Evolutionary conservation across 331 rosid genomes (phyloP), one percentile per base, ranked within the genome.

Genomic region (Malus hybrid): DNA sequence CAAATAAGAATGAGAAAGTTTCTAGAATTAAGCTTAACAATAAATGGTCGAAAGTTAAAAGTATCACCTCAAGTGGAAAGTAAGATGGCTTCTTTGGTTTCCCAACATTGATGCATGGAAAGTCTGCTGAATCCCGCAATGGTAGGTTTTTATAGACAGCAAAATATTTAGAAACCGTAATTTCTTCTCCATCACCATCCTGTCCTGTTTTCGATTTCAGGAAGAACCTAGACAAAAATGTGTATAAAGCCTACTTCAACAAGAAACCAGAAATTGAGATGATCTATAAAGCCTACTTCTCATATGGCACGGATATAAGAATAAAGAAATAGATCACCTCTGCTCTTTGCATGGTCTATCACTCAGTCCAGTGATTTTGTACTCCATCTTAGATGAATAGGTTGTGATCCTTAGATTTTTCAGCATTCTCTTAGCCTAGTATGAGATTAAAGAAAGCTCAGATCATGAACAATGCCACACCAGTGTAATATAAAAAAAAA

Each of bases 101-200:
- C n/a, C 99, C 99, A 7, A 92, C 97, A 85, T 95, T 92, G 8
- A 95, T 80, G 65, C 99, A 95, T 0, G 97, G 97, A 1, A 92
- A 84, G 53, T 86, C 89, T 6, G 65, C 88, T 11, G 97, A 92
- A 67, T 89, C 86, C 0, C 76, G 85, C 19, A 92, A 75, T 1
- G 74, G 78, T 18, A 92, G 86, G 26, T 83, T 78, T 0, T 93
- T 86, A 6, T 75, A 39, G 12, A 84, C 82, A 11, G 87, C 93
- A 78, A 90, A 92, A 71, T 95, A 92, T 33, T 95, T 93, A 78
- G 79, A 87, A 6, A 92, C 97, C 0, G 97, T 85, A 10, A 72
- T 61, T 8, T 72, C 75, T 6, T 36, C 79, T 20, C 76, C 87
- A n/a, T 80, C 88, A 1, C 77, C 90, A 1, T 77, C 83, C 10